A percentile compares a stretch with the other conserved stretches of the same genome.
Evolutionary conservation across 2,329 filamentous ascomycete genomes (phyloP).

Genomic region (Rhytidhysteron rufulum): DNA sequence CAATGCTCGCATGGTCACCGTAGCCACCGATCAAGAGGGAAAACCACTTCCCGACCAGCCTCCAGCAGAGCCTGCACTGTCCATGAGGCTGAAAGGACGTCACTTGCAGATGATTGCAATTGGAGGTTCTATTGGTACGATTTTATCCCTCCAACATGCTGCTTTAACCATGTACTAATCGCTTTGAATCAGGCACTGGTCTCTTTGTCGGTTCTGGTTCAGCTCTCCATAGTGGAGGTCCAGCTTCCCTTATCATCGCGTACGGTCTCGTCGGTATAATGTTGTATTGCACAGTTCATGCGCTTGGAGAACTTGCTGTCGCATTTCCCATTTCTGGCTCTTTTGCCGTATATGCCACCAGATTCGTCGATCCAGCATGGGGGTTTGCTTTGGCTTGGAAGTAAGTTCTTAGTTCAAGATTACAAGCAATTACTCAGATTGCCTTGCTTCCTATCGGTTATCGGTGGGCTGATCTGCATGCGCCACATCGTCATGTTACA

Average conservation of each 20-base stretch:
- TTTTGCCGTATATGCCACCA: constrained; percentile 81
- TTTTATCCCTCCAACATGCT: constrained; percentile 48
- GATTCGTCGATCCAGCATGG: constrained; percentile 87
- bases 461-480: no score
- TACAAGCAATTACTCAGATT: no score
- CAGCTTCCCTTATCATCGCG: constrained; percentile 28
- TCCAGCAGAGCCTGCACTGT: constrained; percentile 18
- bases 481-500: no score
- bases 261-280: constrained; percentile 57
- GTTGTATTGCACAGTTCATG: constrained; percentile 85
- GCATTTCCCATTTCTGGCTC: constrained; percentile 83
- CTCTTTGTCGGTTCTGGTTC: constrained; percentile 37
- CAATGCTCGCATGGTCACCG: constrained; percentile 18
- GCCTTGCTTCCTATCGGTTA: no score
- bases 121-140: constrained; percentile 72
- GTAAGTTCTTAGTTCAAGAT: no score
- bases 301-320: constrained; percentile 81
- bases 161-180: constrained; percentile 42
- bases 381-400: constrained; percentile 92
- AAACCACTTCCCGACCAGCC: constrained; percentile 20
- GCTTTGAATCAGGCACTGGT: constrained; percentile 29
- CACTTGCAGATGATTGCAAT: constrained; percentile 92
- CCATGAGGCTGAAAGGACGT: constrained; percentile 62
- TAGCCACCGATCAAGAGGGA: constrained; percentile 15
- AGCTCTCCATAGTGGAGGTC: constrained; percentile 26